These are phyloP conservation scores for Talaromyces funiculosus DNA, from an alignment of 2,329 filamentous ascomycete genomes.

Conservation along the genomic window DNA sequence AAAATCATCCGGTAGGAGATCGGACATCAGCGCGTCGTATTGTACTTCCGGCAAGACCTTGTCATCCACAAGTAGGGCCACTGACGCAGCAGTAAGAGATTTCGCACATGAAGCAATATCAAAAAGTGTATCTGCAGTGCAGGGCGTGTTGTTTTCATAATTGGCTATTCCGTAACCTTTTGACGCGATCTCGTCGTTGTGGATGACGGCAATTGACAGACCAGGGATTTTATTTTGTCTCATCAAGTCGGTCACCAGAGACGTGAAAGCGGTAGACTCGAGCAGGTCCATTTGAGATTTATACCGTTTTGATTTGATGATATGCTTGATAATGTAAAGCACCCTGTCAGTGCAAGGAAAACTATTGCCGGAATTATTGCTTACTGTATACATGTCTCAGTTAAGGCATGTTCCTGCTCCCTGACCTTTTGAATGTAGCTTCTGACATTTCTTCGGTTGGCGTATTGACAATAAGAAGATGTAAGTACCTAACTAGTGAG, in stretches of 20 bases:
- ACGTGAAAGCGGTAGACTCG: conserved; percentile 7
- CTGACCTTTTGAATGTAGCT: background rate
- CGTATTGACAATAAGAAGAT: background rate
- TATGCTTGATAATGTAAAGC: background rate
- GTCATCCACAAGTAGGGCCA: conserved; percentile 42
- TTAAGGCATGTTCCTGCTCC: background rate
- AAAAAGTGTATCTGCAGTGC: conserved; percentile 22
- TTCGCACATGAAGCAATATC: conserved; percentile 22
- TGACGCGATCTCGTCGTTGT: conserved; percentile 5
- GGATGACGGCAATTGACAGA: conserved; percentile 18
- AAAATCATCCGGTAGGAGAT: conserved; percentile 49
- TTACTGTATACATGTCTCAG: background rate
- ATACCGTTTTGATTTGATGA: background rate
- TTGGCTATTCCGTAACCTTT: conserved; percentile 19
- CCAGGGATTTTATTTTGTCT: conserved; percentile 19
- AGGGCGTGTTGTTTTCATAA: conserved; percentile 13
- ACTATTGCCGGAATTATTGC: background rate
- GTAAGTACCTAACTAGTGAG: too few species aligned
- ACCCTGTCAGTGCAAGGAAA: background rate
- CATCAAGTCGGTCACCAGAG: conserved; percentile 14
- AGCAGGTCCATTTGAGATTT: conserved; percentile 13
- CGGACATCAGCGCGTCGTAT: conserved; percentile 46
- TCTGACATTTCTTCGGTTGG: background rate
- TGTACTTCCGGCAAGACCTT: conserved; percentile 31
- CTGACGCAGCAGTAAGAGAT: conserved; percentile 23